Base-by-base conservation (phyloP, 2,329 filamentous ascomycete genomes). In the Domatiomyces catenatus region DNA sequence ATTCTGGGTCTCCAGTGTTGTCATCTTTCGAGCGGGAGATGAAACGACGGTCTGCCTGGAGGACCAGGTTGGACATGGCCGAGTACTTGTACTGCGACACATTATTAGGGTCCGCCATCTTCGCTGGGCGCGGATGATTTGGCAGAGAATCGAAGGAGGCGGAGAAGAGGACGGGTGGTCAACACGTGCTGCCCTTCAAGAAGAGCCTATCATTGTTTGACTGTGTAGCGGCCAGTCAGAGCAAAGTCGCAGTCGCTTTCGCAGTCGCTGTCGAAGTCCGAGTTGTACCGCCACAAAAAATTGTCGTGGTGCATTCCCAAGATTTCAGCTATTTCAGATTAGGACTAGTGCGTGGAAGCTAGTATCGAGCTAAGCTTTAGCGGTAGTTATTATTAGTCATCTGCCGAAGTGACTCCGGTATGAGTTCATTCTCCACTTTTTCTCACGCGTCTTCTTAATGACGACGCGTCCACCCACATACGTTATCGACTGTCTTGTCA, bases 61-160 rank as follows among this genome's bases (percentile, higher is more conserved):
- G 86, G 66, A 98, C 92, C 87, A 98, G 84, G 81, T 98, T 98
- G 73, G 92, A 98, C 92, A 98, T 96, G 69, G 86, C 88, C 81
- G 88, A 88, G 79, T 95, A 94, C 71, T 95, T 95, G 79, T 94
- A 95, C 71, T 94, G 89, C 69, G 87, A 89, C 63, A 94, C 85
- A 83, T 92, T 72, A 63, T 77, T 74, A 57, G 73, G 70, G 62
- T 75, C 84, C 68, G 84, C 76, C 86, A 90, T 89, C 49, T 67
- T 73, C 65, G 12, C 12, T 15, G 8, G 15, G 32, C 32, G 32
- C 10, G 8, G 32, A 39, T 15, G 10, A 39, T 39, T 39, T 15
- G 12, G 32, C 32, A 15, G 32, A 15, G 32, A 39, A 5, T 10
- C 10, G 32, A 15, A 15, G 2, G 10, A 15, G 5, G 32, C 10